Conservation (phyloP, 2,329 filamentous ascomycete genomes). For the Pezicula rhizophila region DNA sequence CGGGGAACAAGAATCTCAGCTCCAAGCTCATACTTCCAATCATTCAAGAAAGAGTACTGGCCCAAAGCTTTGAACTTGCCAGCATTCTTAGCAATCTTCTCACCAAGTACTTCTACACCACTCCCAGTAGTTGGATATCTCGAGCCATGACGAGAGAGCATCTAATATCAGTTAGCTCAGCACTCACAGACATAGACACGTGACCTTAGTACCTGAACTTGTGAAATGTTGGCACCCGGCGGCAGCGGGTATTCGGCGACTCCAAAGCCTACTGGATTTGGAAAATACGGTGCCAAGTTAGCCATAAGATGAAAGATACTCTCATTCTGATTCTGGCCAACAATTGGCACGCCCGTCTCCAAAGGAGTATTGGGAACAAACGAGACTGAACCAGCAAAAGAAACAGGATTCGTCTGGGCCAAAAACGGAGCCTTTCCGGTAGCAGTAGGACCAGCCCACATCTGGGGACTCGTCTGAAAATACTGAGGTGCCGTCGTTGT, state of each 20-base stretch:
- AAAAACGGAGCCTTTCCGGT: slow-evolving; percentile 66
- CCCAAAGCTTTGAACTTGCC: slow-evolving; percentile 51
- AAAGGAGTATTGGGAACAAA: slow-evolving; percentile 66
- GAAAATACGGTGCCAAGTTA: slow-evolving; percentile 63
- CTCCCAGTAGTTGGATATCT: slow-evolving; percentile 63
- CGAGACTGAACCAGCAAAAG: slow-evolving; percentile 49
- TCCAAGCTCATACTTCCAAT: slow-evolving; percentile 65
- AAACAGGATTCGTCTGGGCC: slow-evolving; percentile 62
- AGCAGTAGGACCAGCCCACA: slow-evolving; percentile 60
- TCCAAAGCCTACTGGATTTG: slow-evolving; percentile 63
- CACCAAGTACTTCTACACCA: slow-evolving; percentile 48
- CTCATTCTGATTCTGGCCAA: slow-evolving; percentile 50
- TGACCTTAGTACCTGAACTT: slow-evolving; percentile 42
- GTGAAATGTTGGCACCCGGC: slow-evolving; percentile 58
- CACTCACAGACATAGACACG: background rate
- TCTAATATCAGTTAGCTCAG: slow-evolving; percentile 33
- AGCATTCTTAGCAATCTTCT: slow-evolving; percentile 49
- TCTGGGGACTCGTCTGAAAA: slow-evolving; percentile 54
- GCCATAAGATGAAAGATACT: slow-evolving; percentile 70
- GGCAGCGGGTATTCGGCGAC: slow-evolving; percentile 67
- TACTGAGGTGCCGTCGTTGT: slow-evolving; percentile 49
- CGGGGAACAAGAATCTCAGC: slow-evolving; percentile 66
- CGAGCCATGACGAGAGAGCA: slow-evolving; percentile 68
- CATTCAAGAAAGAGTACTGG: slow-evolving; percentile 57
- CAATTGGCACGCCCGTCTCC: slow-evolving; percentile 64